Base-by-base conservation (phyloP, 2,329 filamentous ascomycete genomes). In the Tolypocladium ophioglossoides region DNA sequence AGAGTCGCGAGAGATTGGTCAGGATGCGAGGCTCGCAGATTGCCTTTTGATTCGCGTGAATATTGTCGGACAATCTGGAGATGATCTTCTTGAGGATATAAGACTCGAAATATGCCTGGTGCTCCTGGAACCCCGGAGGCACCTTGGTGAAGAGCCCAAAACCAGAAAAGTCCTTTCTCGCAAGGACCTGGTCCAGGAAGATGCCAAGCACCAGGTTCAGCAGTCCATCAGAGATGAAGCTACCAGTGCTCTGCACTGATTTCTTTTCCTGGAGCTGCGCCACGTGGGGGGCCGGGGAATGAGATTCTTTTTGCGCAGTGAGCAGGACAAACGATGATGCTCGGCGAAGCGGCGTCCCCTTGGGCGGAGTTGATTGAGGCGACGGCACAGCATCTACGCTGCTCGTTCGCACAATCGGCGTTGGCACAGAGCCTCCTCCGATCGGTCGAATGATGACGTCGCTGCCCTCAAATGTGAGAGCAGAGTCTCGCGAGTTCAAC, bases 51-150 rank as follows among this genome's bases (percentile, higher is more conserved):
- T 91, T 82, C 2, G 86, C 71, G 56, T 89, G 83, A 10, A 97
- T 78, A 24, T 82, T 77, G 55, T 80, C 87, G 37, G 82, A 81
- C 18, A 96, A 72, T 34, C 87, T 82, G 3, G 83, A 79, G 48
- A 96, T 79, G 0, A 88, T 84, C 59, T 86, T 86, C 32, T 85
- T 82, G 22, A 97, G 74, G 3, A 97, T 74, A 65, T 91, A 96
- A 0, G 94, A 95, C 65, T 95, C 90, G 60, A 99, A 96, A 66
- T 91, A 95, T 0, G 91, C 90, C 63, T 96, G 91, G 61, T 97
- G 91, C 66, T 97, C 94, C 61, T 92, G 83, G 63, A 95, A 96
- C 0, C 92, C 91, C 0, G 94, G 90, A 1, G 95, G 94, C 0
- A 92, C 87, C 66, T 94, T 96, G 52, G 89, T 74, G 64, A 89